Base-by-base conservation (phyloP, 805 yeast species). In the Lachancea lanzarotensis region DNA sequence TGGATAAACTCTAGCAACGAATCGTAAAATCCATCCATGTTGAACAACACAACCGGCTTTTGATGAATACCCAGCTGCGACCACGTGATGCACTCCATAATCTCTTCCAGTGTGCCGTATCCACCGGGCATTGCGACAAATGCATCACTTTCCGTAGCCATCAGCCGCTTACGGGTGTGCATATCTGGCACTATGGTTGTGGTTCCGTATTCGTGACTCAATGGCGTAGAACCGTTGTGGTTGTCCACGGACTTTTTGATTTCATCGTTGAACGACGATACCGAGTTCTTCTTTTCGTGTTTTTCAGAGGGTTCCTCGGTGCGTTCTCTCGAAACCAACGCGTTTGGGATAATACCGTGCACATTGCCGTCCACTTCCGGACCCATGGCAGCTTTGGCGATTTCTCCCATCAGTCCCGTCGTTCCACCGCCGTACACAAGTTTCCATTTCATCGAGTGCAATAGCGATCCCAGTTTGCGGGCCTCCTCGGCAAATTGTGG, bases 91-190 rank as follows among this genome's bases (percentile, higher is more conserved):
- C 86, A 83, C 69, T 88, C 96, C 82, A 87, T 81, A 50, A 88
- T 71, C 67, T 88, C 96, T 65, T 88, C 96, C 59, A 86, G 67
- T 7, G 95, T 87, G 41, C 96, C 96, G 61, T 80, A 87, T 2
- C 96, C 96, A 50, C 96, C 96, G 12, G 96, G 95, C 68, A 88
- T 73, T 0, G 95, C 95, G 37, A 88, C 77, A 64, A 88, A 88
- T 0, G 91, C 95, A 53, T 79, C 79, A n/a, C 91, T 82, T 62
- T 84, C 90, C 57, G 76, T 74, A 25, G 89, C 95, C 96, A 88
- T 88, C 71, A 84, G 55, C 61, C 81, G 74, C 71, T 88, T 88
- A 61, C 96, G 75, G 2, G 93, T 82, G 66, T 88, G 96, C 95
- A 88, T 88, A 59, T 86, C 95, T 43, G 76, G 73, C 2, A 88